Conservation (phyloP, 2,329 filamentous ascomycete species). For the Chrysoporthe puriensis region DNA sequence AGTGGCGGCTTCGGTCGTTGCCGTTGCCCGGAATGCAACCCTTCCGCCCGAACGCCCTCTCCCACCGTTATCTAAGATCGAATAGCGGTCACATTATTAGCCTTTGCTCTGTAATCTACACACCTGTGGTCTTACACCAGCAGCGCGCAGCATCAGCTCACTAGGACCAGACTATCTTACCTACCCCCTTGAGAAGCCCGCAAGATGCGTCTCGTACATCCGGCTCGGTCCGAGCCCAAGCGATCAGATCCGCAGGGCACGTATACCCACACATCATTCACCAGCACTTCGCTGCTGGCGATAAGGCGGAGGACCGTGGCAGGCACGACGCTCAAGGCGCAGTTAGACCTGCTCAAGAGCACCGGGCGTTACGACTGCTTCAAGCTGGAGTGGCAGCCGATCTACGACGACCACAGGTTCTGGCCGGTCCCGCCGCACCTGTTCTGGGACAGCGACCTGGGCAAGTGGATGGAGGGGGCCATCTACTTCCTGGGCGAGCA, state of each 20-base stretch:
- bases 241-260: constrained; percentile 41
- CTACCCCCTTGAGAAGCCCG: not conserved
- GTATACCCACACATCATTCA: constrained; percentile 42
- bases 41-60: not conserved
- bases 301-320: constrained; percentile 40
- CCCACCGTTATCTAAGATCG: not conserved
- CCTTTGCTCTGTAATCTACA: not conserved
- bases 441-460: constrained; percentile 47
- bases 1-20: not conserved
- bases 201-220: not conserved
- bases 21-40: not conserved
- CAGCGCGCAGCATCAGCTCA: too few relatives aligned
- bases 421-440: constrained; percentile 62
- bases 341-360: constrained; percentile 55
- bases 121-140: not conserved
- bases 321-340: constrained; percentile 49
- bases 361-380: constrained; percentile 63
- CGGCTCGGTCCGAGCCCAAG: not conserved
- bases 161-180: not conserved
- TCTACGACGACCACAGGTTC: constrained; percentile 52
- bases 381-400: constrained; percentile 58
- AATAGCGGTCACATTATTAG: not conserved
- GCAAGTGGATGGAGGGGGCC: constrained; percentile 48
- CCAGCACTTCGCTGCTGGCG: constrained; percentile 41
- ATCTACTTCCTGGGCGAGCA: constrained; percentile 56